Conservation (phyloP, 2,329 filamentous ascomycete species). For the Microdochium paspali region DNA sequence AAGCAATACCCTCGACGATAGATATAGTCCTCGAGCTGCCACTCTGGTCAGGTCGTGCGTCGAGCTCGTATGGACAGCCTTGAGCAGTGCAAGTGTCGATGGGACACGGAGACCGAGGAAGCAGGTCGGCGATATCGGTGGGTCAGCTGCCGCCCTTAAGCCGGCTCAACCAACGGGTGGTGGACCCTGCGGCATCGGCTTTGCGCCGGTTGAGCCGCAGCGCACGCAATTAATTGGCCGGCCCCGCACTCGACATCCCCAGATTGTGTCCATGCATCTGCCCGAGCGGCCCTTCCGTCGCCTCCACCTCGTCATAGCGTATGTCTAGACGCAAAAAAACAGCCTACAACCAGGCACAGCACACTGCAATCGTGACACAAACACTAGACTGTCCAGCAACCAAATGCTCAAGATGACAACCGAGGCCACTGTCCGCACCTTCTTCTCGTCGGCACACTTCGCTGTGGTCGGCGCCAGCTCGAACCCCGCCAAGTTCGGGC, state of each 20-base stretch:
- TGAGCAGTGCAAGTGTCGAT: background rate
- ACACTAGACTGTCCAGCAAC: background rate
- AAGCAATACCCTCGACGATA: background rate
- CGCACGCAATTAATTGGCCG: too few relatives aligned
- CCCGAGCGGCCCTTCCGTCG: too few relatives aligned
- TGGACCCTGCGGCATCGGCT: too few relatives aligned
- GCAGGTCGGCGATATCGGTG: background rate
- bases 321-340: too few relatives aligned
- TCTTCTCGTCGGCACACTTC: constrained; percentile 73
- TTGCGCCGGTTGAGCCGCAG: too few relatives aligned
- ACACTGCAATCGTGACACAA: background rate
- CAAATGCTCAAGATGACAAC: constrained; percentile 41
- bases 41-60: too few relatives aligned
- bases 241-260: background rate
- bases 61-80: background rate
- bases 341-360: background rate
- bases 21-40: too few relatives aligned
- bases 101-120: background rate
- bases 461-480: constrained; percentile 87
- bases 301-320: too few relatives aligned
- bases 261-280: too few relatives aligned
- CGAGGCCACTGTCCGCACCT: constrained; percentile 62
- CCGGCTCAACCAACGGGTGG: too few relatives aligned
- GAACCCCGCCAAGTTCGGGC: constrained; percentile 76
- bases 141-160: background rate